A percentile compares a stretch with the other conserved stretches of the same genome.
Evolutionary conservation across 805 yeast genomes (phyloP).

Genomic region (Nakazawaea populi): DNA sequence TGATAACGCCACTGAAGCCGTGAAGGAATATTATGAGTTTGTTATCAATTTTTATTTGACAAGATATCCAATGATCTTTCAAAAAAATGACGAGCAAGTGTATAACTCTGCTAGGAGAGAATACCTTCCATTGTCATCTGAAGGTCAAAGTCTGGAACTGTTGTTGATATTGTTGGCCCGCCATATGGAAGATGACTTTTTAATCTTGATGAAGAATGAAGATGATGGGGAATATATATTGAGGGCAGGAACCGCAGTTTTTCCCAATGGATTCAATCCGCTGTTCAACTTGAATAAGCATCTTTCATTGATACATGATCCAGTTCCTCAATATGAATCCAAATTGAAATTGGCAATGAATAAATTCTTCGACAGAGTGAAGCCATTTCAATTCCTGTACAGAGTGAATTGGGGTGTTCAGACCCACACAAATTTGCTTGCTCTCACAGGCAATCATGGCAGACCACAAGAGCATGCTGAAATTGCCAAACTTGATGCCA

Average conservation of each 20-base stretch:
- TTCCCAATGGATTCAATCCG: constrained; percentile 75
- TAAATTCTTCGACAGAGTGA: constrained; percentile 52
- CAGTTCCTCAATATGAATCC: constrained; percentile 62
- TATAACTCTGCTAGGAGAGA: constrained; percentile 37
- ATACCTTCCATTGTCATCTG: constrained; percentile 26
- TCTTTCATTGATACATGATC: constrained; percentile 56
- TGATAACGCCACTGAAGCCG: constrained; percentile 26
- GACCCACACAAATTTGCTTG: constrained; percentile 45
- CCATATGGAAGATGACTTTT: constrained; percentile 58
- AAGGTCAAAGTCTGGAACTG: constrained; percentile 11
- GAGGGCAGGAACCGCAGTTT: constrained; percentile 51
- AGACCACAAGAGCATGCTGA: constrained; percentile 25
- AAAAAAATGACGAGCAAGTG: constrained; percentile 19
- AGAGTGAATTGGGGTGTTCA: constrained; percentile 72
- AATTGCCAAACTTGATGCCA: constrained; percentile 23
- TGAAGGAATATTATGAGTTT: constrained; percentile 45
- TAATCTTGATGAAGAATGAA: constrained; percentile 41
- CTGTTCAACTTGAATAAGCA: constrained; percentile 43
- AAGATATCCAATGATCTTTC: constrained; percentile 52
- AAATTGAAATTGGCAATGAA: constrained; percentile 60
- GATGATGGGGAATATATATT: constrained; percentile 46
- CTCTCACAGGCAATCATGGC: constrained; percentile 38
- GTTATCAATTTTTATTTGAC: constrained; percentile 33
- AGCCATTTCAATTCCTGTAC: constrained; percentile 49
- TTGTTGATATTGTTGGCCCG: constrained; percentile 14